Base-by-base conservation (phyloP, 352 stramenopile species). In the Pythium phragmiticola region DNA sequence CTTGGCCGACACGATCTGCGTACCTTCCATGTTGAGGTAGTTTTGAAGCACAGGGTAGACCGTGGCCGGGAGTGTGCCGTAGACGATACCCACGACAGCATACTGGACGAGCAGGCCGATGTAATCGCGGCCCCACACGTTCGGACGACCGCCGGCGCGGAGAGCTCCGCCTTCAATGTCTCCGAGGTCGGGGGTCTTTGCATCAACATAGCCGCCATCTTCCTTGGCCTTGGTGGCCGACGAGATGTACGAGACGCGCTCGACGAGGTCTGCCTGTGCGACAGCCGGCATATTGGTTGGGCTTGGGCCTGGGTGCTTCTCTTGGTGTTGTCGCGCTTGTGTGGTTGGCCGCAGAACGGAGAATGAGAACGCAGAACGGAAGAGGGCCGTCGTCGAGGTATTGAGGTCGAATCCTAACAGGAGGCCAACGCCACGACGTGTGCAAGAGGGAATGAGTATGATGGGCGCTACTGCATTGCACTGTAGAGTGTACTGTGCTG, bases 11-110 rank as follows among this genome's bases (percentile, higher is more conserved):
- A 54, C 57, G 43, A 57, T 49, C 23, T 57, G 46, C 16, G 41
- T 63, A 43, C 41, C 45, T 42, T 63, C 57, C 34, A 57, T 63
- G 41, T 63, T 51, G 0, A 63, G 45, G 49, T 63, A 63, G 13
- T 63, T 23, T 5, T 57, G 36, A 12, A 42, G 30, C 13, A 66
- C 28, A 7, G 60, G 60, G 36, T 63, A 45, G 13, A 66, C 36
- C 4, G 41, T 47, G 2, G 50, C 17, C 4, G 60, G 50, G 17
- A 62, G 34, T 26, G 36, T 50, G 41, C 60, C 60, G 41, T 66
- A 54, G 9, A 66, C 33, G 0, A 66, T 56, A 21, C 60, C 60
- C 13, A 66, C 60, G 16, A 13, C 23, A 12, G 41, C 36, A 19
- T 66, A 51, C 1, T 66, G 13, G 34, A 52, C 19, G 12, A 66